Base-by-base conservation (phyloP, 73 alveolate species). In the Paramecium biaurelia region DNA sequence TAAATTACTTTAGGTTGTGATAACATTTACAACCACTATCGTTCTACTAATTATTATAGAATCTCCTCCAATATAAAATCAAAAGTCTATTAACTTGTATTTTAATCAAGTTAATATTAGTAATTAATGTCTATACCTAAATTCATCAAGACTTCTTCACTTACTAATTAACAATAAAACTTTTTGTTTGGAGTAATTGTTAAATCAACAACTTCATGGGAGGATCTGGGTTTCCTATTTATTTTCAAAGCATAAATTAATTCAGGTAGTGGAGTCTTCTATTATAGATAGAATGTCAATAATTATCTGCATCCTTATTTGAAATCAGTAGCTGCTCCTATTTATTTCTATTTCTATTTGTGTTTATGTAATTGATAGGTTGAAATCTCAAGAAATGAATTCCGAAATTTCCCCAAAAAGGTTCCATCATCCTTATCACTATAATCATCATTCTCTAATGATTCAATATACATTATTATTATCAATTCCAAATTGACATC, bases 401-500 rank as follows among this genome's bases (percentile, higher is more conserved):
- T 63, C 1, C 47, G 9, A 9, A 63, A 63, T 7, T 26, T 20
- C 15, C 84, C 84, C 6, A 63, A 14, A 4, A 26, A 63, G 8
- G 84, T 63, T 30, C 84, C 84, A 63, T 63, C 84, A 63, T 63
- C 84, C 15, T 63, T 26, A 32, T 63, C 84, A 20, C 47, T 63
- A 24, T 63, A 63, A 9, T 63, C 45, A 26, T 63, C 84, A 32
- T 63, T 63, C 41, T 63, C 84, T 30, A 63, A 63, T 6, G 84
- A 26, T 63, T 63, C 84, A 23, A 63, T 24, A 32, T 63, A 63
- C 84, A 63, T 63, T 30, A 21, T 26, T 30, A 26, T 1, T 18
- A 58, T 47, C 23, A 47, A 18, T 53, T 9, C 28, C 4, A 15
- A n/a, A 53, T 18, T 6, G 0, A 7, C 30, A 53, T 53, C 32